A percentile compares a stretch with the other conserved stretches of the same genome.
These are phyloP conservation scores for Roridomyces roridus DNA, from an alignment of 768 basidiomycete genomes.

Conservation along the genomic window DNA sequence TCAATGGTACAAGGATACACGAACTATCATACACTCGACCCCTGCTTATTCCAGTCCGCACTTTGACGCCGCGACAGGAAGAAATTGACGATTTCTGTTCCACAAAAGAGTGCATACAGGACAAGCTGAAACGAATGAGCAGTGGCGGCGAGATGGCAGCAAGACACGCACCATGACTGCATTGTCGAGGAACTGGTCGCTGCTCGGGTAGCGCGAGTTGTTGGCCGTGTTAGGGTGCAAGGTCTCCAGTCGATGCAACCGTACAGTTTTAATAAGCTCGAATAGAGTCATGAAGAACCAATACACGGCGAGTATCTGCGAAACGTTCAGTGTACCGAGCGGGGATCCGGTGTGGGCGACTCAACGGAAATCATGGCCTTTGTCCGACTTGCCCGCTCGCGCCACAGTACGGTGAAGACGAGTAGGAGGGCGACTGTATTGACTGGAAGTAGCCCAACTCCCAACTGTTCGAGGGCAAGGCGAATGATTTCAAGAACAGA, in stretches of 20 bases:
- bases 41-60: slow-evolving; percentile 6
- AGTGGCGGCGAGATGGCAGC: neutral
- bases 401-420: slow-evolving; percentile 25
- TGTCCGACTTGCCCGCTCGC: slow-evolving; percentile 24
- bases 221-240: slow-evolving; percentile 28
- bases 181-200: slow-evolving; percentile 34
- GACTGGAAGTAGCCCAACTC: slow-evolving; percentile 35
- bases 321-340: neutral
- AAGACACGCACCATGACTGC: slow-evolving; percentile 31
- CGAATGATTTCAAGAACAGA: slow-evolving; percentile 36
- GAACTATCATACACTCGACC: slow-evolving; percentile 8
- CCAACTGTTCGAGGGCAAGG: slow-evolving; percentile 31
- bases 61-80: slow-evolving; percentile 12
- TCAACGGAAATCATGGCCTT: slow-evolving; percentile 20
- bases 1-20: slow-evolving; percentile 2
- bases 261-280: slow-evolving; percentile 25
- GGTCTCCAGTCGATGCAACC: slow-evolving; percentile 23
- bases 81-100: slow-evolving; percentile 4
- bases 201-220: slow-evolving; percentile 29
- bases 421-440: slow-evolving; percentile 26
- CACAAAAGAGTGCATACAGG: slow-evolving; percentile 20
- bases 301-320: slow-evolving; percentile 28
- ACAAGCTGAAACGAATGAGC: slow-evolving; percentile 12
- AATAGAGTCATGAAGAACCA: slow-evolving; percentile 31
- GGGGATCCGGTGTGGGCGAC: neutral